phyloP scores from a whole-genome alignment of 2,329 filamentous ascomycete species.

The Colletotrichum orchidophilum region DNA sequence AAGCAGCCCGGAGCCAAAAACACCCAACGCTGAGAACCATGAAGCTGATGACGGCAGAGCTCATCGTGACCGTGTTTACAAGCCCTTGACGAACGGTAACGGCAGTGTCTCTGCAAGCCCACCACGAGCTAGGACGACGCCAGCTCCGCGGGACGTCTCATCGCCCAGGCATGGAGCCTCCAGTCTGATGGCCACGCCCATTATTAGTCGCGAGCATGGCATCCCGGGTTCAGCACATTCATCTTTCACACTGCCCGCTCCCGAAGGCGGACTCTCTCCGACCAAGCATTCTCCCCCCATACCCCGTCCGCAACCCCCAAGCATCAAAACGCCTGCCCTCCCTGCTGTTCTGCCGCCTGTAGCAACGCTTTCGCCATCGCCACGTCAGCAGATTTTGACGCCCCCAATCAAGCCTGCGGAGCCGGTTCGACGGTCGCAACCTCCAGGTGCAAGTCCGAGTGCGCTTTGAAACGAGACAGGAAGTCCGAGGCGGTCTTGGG shows the following conservation, averaged over 20 bases:
- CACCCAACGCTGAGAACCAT: slow-evolving; percentile 5
- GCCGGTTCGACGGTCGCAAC: slow-evolving; percentile 28
- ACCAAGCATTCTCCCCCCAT: slow-evolving; percentile 60
- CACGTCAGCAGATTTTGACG: slow-evolving; percentile 65
- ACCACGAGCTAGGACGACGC: slow-evolving; percentile 5
- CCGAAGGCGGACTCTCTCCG: slow-evolving; percentile 59
- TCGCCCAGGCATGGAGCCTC: slow-evolving; percentile 28
- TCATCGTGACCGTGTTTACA: not conserved
- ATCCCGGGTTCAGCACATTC: slow-evolving; percentile 30
- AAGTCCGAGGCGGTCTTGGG: not conserved
- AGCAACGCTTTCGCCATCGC: slow-evolving; percentile 66
- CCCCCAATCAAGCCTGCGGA: slow-evolving; percentile 67
- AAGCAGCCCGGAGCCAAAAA: slow-evolving; percentile 1
- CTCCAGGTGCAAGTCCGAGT: slow-evolving; percentile 5
- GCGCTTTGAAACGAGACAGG: not conserved
- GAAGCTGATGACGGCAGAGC: not conserved
- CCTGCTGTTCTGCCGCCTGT: slow-evolving; percentile 65
- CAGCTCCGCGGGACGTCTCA: slow-evolving; percentile 8
- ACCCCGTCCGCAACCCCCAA: slow-evolving; percentile 33
- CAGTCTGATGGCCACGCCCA: slow-evolving; percentile 31
- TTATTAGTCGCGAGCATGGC: slow-evolving; percentile 32
- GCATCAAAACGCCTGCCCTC: slow-evolving; percentile 32
- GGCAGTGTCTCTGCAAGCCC: not conserved
- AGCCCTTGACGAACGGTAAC: not conserved
- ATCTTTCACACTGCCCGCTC: slow-evolving; percentile 44